These are phyloP conservation scores for Aquanectria penicillioides DNA, from an alignment of 2,329 filamentous ascomycete genomes.

Conservation along the genomic window DNA sequence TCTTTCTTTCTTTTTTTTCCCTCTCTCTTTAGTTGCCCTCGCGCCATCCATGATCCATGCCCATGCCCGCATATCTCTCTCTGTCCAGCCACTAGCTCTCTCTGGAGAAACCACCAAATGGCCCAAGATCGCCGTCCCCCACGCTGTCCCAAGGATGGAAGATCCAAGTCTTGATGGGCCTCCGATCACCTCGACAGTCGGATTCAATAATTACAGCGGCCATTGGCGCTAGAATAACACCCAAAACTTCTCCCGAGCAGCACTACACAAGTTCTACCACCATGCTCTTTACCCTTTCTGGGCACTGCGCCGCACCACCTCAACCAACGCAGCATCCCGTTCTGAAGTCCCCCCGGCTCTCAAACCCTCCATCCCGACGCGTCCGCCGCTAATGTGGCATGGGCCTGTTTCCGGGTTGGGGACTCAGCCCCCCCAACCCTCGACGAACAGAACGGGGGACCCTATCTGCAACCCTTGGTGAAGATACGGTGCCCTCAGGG, in stretches of 20 bases:
- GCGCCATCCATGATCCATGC: too few species aligned
- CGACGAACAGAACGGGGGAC: not conserved
- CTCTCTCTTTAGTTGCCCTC: too few species aligned
- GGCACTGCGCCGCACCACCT: slow-evolving; percentile 6
- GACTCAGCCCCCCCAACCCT: not conserved
- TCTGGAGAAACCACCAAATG: too few species aligned
- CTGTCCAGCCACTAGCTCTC: too few species aligned
- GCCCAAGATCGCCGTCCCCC: too few species aligned
- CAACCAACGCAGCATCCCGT: not conserved
- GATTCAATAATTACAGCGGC: too few species aligned
- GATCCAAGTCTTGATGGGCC: too few species aligned
- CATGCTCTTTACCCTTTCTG: not conserved
- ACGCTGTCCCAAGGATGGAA: too few species aligned
- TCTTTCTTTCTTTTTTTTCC: too few species aligned
- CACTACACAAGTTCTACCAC: not conserved
- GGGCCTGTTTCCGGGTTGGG: not conserved
- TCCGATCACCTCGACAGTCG: too few species aligned
- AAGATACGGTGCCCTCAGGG: not conserved
- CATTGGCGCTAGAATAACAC: too few species aligned
- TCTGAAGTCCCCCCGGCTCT: not conserved
- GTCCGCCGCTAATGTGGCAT: slow-evolving; percentile 13
- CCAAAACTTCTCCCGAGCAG: not conserved
- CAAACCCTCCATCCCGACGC: not conserved
- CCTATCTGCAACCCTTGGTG: slow-evolving; percentile 7
- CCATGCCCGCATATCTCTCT: too few species aligned